A percentile compares a stretch with the other conserved stretches of the same genome.
Conservation (phyloP, 1,284 basidiomycete species). For the Cutaneotrichosporon cutaneum region DNA sequence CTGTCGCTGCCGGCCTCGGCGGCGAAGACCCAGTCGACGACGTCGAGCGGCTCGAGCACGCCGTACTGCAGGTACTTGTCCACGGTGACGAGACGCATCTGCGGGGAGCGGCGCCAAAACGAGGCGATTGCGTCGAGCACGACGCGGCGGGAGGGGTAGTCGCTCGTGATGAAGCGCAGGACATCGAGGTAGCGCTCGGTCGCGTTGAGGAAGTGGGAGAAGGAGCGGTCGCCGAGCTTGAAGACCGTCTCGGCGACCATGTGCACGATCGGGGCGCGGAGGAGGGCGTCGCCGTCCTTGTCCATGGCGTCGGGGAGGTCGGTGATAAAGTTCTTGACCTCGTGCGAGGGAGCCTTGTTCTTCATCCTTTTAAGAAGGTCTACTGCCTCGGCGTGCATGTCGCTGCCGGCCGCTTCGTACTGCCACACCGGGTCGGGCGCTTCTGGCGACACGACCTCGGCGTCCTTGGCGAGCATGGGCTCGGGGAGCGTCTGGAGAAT, state of each 20-base stretch:
- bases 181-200: conserved; percentile 94
- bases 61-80: conserved; percentile 99
- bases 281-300: conserved; percentile 55
- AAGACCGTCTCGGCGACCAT: conserved; percentile 87
- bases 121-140: conserved; percentile 67
- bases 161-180: conserved; percentile 68
- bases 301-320: conserved; percentile 55
- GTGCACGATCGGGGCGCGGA: conserved; percentile 65
- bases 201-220: conserved; percentile 96
- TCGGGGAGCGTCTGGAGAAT: conserved; percentile 86
- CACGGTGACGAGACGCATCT: conserved; percentile 86
- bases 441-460: conserved; percentile 66
- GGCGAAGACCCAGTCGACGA: conserved; percentile 80
- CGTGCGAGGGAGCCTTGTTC: conserved; percentile 65
- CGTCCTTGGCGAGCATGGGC: conserved; percentile 60
- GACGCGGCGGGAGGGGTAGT: conserved; percentile 57
- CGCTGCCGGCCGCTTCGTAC: conserved; percentile 75
- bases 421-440: conserved; percentile 80
- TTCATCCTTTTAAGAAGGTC: conserved; percentile 78
- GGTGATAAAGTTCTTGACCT: conserved; percentile 74
- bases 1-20: conserved; percentile 46
- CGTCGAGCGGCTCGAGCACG: conserved; percentile 89
- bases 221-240: conserved; percentile 88
- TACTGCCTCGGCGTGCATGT: conserved; percentile 75
- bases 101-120: conserved; percentile 78